Percentiles rank a stretch among this genome's conserved stretches.
Conservation (phyloP, 495 filamentous ascomycete genomes). For the Hypoxylon fuscum region DNA sequence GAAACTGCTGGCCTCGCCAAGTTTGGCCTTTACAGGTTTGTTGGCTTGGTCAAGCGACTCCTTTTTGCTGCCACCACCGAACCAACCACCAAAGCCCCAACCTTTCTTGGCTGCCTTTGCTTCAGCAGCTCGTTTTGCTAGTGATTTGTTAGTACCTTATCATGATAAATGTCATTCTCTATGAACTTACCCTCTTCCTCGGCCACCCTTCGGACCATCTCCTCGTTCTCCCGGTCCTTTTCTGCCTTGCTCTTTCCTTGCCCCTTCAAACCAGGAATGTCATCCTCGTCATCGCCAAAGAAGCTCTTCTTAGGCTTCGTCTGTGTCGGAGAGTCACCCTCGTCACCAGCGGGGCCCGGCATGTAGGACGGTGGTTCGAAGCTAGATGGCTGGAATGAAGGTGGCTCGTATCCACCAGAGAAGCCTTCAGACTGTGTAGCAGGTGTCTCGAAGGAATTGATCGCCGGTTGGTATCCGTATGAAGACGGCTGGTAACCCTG, state of each 20-base stretch:
- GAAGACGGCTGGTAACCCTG: slow-evolving; percentile 52
- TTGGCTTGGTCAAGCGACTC: slow-evolving; percentile 63
- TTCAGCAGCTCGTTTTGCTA: slow-evolving; percentile 46
- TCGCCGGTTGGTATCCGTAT: slow-evolving; percentile 53
- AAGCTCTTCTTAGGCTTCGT: slow-evolving; percentile 73
- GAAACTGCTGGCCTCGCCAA: slow-evolving; percentile 93
- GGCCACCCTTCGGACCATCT: slow-evolving; percentile 82
- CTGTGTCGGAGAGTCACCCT: slow-evolving; percentile 52
- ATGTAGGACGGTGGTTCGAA: slow-evolving; percentile 67
- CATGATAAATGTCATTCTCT: slow-evolving; percentile 28
- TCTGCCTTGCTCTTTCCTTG: slow-evolving; percentile 63
- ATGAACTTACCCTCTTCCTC: slow-evolving; percentile 78
- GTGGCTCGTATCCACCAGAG: slow-evolving; percentile 57
- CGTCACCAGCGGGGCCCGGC: slow-evolving; percentile 57
- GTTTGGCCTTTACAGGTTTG: slow-evolving; percentile 88
- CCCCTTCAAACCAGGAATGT: slow-evolving; percentile 50
- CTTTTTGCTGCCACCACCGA: slow-evolving; percentile 71
- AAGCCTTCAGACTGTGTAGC: slow-evolving; percentile 42
- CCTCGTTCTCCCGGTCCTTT: slow-evolving; percentile 71
- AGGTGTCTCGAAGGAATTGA: slow-evolving; percentile 45
- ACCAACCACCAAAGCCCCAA: slow-evolving; percentile 88
- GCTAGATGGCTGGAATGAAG: slow-evolving; percentile 58
- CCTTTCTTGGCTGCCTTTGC: slow-evolving; percentile 69
- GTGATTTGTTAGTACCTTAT: slow-evolving; percentile 22
- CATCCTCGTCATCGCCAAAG: slow-evolving; percentile 79